Evolutionary conservation across 2,329 filamentous ascomycete genomes (phyloP), one percentile per base, ranked within the genome.

Genomic region (Ophiostoma ulmi): DNA sequence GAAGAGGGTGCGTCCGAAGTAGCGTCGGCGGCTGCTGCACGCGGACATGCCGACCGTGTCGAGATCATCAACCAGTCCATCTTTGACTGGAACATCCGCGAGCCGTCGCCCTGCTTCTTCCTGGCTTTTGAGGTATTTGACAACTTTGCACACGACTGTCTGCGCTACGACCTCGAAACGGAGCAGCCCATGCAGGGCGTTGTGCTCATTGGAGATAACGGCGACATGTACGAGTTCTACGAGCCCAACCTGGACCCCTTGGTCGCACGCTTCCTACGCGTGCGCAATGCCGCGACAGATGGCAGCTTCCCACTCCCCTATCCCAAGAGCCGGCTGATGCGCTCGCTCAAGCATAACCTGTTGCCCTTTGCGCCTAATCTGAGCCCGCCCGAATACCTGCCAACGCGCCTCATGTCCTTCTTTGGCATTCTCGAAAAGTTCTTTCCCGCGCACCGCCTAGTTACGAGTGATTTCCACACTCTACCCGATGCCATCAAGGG

Each of bases 101-200:
- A 97, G n/a, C 90, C 93, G 10, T 91, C 90, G 2, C 95, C 94
- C 0, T 98, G 95, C 83, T 99, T 97, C 84, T 98, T 99, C 84
- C 87, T 99, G 61, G 95, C 94, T 64, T 91, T 99, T 80, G 95
- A 99, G 81, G 95, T 99, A 74, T 97, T 97, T 77, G 95, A 99
- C 83, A 99, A 99, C 81, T 98, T 99, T 78, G 90, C 93, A 48
- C 96, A 99, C 82, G 95, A 99, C 81, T 87, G 90, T 72, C 88
- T 99, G 73, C 94, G 96, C 74, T 99, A 98, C 82, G 91, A 98
- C 80, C 85, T 90, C 13, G 80, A 84, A 72, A 96, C 93, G 13
- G 91, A 93, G 78, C 83, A 90, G 74, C 91, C 94, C 0, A 86
- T 97, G 70, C 96, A 99, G 81, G 93, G 93, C 68, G 90, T 90